phyloP scores from a whole-genome alignment of 2,329 filamentous ascomycete genomes.

The Bipolaris bicolor region DNA sequence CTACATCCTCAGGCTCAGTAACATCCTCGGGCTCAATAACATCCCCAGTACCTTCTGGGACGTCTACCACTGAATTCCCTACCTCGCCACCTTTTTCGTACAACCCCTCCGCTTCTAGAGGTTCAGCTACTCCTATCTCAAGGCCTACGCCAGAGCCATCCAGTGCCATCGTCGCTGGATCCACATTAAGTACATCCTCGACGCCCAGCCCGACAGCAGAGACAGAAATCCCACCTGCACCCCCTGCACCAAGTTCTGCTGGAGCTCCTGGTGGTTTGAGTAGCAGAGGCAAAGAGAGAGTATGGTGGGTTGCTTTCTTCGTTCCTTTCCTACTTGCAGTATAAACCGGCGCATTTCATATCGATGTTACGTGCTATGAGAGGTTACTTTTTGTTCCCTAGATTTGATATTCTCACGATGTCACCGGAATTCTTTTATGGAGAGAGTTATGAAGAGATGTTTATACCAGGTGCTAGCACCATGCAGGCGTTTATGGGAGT shows the following conservation, averaged over 20 bases:
- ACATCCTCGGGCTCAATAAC: not conserved
- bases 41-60: not conserved
- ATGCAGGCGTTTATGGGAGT: not conserved
- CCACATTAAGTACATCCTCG: conserved; percentile 22
- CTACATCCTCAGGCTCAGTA: not conserved
- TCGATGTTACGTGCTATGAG: not conserved
- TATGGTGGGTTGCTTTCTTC: conserved; percentile 43
- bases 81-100: conserved; percentile 11
- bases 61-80: not conserved
- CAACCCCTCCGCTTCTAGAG: conserved; percentile 12
- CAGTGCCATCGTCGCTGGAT: conserved; percentile 10
- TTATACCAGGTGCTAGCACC: conserved; percentile 11
- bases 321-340: conserved; percentile 20
- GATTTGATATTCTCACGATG: conserved; percentile 1
- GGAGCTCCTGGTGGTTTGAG: conserved; percentile 17
- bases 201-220: conserved; percentile 18
- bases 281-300: conserved; percentile 27
- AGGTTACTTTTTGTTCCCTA: conserved; percentile 15
- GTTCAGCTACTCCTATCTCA: conserved; percentile 12
- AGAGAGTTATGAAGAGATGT: not conserved
- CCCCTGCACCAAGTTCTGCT: conserved; percentile 37
- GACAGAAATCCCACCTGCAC: conserved; percentile 37
- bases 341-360: not conserved
- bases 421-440: conserved; percentile 1
- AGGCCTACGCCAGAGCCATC: conserved; percentile 9